Base-by-base conservation (phyloP, 2,329 filamentous ascomycete species). In the Sporothrix protearum region DNA sequence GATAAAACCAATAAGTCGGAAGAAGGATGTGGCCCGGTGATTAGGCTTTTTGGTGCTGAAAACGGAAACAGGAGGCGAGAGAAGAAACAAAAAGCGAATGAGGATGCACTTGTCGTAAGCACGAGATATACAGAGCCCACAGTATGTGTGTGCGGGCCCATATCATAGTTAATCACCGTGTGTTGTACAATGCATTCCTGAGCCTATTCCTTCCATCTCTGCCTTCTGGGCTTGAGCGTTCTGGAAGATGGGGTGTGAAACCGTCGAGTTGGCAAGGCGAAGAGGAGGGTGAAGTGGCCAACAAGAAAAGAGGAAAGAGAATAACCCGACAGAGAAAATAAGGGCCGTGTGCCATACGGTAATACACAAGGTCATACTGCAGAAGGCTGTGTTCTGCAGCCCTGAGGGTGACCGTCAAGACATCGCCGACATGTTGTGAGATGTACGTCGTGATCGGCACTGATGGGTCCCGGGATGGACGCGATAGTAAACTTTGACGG, bases 341-440 rank as follows among this genome's bases (percentile, higher is more conserved):
- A 64, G 45, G 22, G 36, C 59, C 59, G 22, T 64, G 14, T 12
- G 36, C 19, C 10, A 45, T 28, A 53, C 25, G 22, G 22, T 22
- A 8, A 64, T 22, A 42, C 57, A 5, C 33, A 63, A 42, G 36
- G 57, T 63, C 10, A 42, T 63, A 39, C 57, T 63, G 33, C 57
- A 63, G 57, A 25, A 64, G 36, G 59, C 59, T 45, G 59, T 64
- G 36, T 64, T 64, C 59, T 64, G 59, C 59, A 64, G 59, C 59
- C 59, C 59, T 45, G 45, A 42, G 36, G 28, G 59, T 64, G 59
- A 45, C 36, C 59, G 14, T 42, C 36, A 39, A 64, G 36, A 42
- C 59, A 64, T 64, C 59, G 59, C 59, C 59, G 36, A 64, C 36
- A 45, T 64, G 36, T 12, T 45, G 59, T 64, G 59, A 9, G 22